A percentile compares a stretch with the other conserved stretches of the same genome.
Conservation (phyloP, 805 yeast genomes). For the Teunomyces panamensis region DNA sequence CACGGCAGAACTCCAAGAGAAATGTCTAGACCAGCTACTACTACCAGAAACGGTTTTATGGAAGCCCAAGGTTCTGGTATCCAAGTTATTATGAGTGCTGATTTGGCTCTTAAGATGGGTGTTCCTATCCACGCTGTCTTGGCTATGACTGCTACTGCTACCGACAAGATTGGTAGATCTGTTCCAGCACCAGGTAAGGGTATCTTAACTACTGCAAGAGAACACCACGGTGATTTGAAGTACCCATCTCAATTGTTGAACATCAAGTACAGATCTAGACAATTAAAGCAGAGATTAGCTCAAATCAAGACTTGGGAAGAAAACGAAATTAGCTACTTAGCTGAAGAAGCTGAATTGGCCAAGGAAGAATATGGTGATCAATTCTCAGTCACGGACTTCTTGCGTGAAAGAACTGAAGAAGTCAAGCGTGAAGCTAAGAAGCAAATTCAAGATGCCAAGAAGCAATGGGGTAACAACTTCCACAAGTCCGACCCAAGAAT, state of each 20-base stretch:
- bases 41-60: slow-evolving; percentile 97
- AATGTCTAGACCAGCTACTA: slow-evolving; percentile 98
- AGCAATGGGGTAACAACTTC: slow-evolving; percentile 95
- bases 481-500: slow-evolving; percentile 87
- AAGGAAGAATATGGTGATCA: slow-evolving; percentile 52
- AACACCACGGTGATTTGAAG: slow-evolving; percentile 77
- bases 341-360: slow-evolving; percentile 63
- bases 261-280: slow-evolving; percentile 91
- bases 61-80: slow-evolving; percentile 99
- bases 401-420: slow-evolving; percentile 83
- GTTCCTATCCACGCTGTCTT: slow-evolving; percentile 96
- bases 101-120: slow-evolving; percentile 94
- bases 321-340: slow-evolving; percentile 66
- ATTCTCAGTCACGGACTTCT: slow-evolving; percentile 47
- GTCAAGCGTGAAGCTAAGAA: slow-evolving; percentile 78
- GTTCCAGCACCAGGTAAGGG: slow-evolving; percentile 99
- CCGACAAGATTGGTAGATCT: slow-evolving; percentile 98
- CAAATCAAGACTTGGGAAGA: slow-evolving; percentile 87
- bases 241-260: slow-evolving; percentile 79
- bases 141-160: slow-evolving; percentile 93
- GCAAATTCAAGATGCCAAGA: slow-evolving; percentile 85
- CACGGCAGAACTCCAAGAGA: slow-evolving; percentile 98
- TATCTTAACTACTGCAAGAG: slow-evolving; percentile 96
- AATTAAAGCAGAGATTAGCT: slow-evolving; percentile 69
- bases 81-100: slow-evolving; percentile 94